Base-by-base conservation (phyloP, 225 moss, liverwort and hornwort genomes). In the Straminergon stramineum region DNA sequence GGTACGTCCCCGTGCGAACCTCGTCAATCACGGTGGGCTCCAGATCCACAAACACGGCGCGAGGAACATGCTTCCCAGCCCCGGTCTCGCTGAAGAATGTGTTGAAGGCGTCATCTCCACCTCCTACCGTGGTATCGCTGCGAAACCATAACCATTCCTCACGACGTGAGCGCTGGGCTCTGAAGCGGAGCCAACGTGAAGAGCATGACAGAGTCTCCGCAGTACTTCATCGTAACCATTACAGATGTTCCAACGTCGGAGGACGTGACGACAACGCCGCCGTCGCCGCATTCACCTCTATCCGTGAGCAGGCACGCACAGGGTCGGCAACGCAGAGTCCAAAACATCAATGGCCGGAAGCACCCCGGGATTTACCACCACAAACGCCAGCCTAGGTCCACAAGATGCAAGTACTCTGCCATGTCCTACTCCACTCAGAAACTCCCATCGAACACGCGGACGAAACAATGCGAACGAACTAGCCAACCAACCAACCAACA, bases 31-130 rank as follows among this genome's bases (percentile, higher is more conserved):
- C 94, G 24, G 94, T 94, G 45, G 94, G 94, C 77, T 94, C 94
- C 91, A 94, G 93, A 94, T 94, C 94, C 91, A 94, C 93, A 28
- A 94, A 93, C 81, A 94, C 93, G 23, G 94, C 94, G 63, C 94
- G 93, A 41, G 94, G 94, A 6, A 94, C 94, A 79, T 94, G 94
- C 93, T 94, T 94, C 5, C 94, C 94, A 18, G 94, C 93, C 60
- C 94, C 94, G 22, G 94, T 94, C 89, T 94, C 94, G 87, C 94
- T 94, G 77, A 94, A 94, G 91, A 94, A 94, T 4, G 94, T 94
- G 93, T 93, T 94, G 91, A 94, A 94, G 22, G 94, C 94, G 86
- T 94, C 94, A 66, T 94, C 94, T 76, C 94, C 94, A 52, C 93
- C 94, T 66, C 94, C 94, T 62, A 81, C 43, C 7, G 94, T 93